A percentile compares a stretch with the other conserved stretches of the same genome.
phyloP scores from a whole-genome alignment of 495 filamentous ascomycete species.

The Daldinia loculata region DNA sequence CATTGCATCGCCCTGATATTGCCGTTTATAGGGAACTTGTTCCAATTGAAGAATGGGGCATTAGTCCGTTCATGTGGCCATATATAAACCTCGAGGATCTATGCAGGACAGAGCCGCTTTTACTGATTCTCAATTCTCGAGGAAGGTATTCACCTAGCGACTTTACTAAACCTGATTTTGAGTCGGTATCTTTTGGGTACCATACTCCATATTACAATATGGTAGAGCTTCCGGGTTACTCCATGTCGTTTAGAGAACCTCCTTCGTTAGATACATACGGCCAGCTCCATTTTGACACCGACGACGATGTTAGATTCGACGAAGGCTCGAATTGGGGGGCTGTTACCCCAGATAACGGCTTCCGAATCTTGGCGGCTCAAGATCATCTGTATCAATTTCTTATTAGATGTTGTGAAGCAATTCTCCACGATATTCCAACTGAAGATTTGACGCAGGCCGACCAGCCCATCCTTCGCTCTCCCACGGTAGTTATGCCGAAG shows the following conservation, averaged over 20 bases:
- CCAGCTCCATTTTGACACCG: slow-evolving; percentile 48
- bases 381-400: slow-evolving; percentile 56
- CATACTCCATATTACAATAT: slow-evolving; percentile 31
- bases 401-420: slow-evolving; percentile 45
- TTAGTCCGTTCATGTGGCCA: slow-evolving; percentile 46
- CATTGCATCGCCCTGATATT: slow-evolving; percentile 29
- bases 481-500: slow-evolving; percentile 43
- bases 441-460: slow-evolving; percentile 6
- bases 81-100: slow-evolving; percentile 62
- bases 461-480: slow-evolving; percentile 44
- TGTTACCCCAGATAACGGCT: slow-evolving; percentile 52
- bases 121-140: slow-evolving; percentile 55
- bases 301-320: background rate
- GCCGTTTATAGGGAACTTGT: background rate
- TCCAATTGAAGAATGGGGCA: slow-evolving; percentile 6
- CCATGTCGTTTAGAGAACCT: slow-evolving; percentile 54
- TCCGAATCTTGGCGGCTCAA: slow-evolving; percentile 59
- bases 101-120: slow-evolving; percentile 45
- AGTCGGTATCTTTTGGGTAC: slow-evolving; percentile 42
- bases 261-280: slow-evolving; percentile 54
- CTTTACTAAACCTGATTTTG: slow-evolving; percentile 54
- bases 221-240: slow-evolving; percentile 50
- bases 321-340: background rate
- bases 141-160: slow-evolving; percentile 49
- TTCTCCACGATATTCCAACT: slow-evolving; percentile 55